phyloP scores from a whole-genome alignment of 2,329 filamentous ascomycete genomes.

The Pezizomycotina sp. region DNA sequence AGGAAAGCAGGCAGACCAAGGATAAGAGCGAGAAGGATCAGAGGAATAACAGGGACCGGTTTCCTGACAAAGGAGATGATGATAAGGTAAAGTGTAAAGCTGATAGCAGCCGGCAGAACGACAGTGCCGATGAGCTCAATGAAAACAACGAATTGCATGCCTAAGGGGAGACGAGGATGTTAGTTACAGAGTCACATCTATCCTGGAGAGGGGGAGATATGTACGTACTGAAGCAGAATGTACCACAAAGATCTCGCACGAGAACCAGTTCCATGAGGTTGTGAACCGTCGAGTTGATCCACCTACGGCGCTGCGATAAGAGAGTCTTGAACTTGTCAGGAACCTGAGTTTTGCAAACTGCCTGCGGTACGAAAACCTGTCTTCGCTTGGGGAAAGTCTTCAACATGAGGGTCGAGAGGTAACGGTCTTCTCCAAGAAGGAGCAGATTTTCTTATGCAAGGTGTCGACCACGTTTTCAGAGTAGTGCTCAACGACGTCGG shows the following conservation, averaged over 20 bases:
- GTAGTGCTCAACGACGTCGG: slow-evolving; percentile 96
- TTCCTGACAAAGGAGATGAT: slow-evolving; percentile 24
- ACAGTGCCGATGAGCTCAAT: slow-evolving; percentile 89
- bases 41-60: slow-evolving; percentile 50
- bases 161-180: slow-evolving; percentile 8
- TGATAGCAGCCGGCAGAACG: slow-evolving; percentile 86
- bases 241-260: slow-evolving; percentile 89
- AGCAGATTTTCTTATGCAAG: slow-evolving; percentile 92
- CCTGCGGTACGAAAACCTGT: slow-evolving; percentile 95
- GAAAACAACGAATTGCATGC: slow-evolving; percentile 94
- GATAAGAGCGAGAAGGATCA: slow-evolving; percentile 76
- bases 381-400: slow-evolving; percentile 98
- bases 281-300: slow-evolving; percentile 99
- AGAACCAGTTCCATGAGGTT: slow-evolving; percentile 96
- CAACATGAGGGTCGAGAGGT: slow-evolving; percentile 91
- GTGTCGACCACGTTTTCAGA: slow-evolving; percentile 98
- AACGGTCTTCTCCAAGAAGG: slow-evolving; percentile 82
- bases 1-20: slow-evolving; percentile 82
- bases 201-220: background rate
- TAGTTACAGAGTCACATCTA: slow-evolving; percentile 5
- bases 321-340: slow-evolving; percentile 84
- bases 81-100: slow-evolving; percentile 84
- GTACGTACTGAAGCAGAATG: slow-evolving; percentile 75
- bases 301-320: slow-evolving; percentile 83
- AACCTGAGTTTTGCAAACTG: slow-evolving; percentile 95